Evolutionary conservation across 2,329 filamentous ascomycete genomes (phyloP).

Genomic region (Xylariaceae sp.): DNA sequence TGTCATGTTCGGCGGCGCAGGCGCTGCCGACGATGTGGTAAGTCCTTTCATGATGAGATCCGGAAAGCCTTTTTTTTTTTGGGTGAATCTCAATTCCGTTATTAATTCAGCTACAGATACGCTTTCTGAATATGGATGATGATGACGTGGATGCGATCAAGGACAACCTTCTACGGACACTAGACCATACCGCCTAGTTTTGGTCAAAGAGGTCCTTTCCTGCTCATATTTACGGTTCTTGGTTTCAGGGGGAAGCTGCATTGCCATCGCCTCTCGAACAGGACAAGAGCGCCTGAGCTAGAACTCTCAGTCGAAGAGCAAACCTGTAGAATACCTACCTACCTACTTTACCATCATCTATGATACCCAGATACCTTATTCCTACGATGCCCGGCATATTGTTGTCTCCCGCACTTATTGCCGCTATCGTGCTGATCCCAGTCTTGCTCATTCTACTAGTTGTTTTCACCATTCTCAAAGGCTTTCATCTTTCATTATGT

Average conservation of each 20-base stretch:
- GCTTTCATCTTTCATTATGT: constrained; percentile 18
- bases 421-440: constrained; percentile 25
- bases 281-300: too few species aligned
- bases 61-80: too few species aligned
- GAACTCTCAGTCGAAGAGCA: too few species aligned
- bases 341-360: constrained; percentile 1
- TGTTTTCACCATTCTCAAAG: constrained; percentile 24
- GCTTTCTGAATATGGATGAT: constrained; percentile 62
- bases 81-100: neutral
- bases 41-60: too few species aligned
- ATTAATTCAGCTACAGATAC: constrained; percentile 43
- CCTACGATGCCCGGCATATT: constrained; percentile 18
- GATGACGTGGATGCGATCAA: constrained; percentile 54
- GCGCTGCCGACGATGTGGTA: constrained; percentile 68
- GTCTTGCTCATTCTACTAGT: constrained; percentile 33
- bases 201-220: too few species aligned
- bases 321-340: neutral
- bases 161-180: constrained; percentile 52
- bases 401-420: constrained; percentile 19
- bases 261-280: too few species aligned
- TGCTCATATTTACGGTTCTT: too few species aligned
- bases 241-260: too few species aligned
- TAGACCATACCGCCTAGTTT: constrained; percentile 26
- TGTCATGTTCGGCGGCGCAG: constrained; percentile 65
- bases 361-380: neutral